These are phyloP conservation scores for Podospora pseudopauciseta DNA, from an alignment of 495 filamentous ascomycete species.

Conservation along the genomic window DNA sequence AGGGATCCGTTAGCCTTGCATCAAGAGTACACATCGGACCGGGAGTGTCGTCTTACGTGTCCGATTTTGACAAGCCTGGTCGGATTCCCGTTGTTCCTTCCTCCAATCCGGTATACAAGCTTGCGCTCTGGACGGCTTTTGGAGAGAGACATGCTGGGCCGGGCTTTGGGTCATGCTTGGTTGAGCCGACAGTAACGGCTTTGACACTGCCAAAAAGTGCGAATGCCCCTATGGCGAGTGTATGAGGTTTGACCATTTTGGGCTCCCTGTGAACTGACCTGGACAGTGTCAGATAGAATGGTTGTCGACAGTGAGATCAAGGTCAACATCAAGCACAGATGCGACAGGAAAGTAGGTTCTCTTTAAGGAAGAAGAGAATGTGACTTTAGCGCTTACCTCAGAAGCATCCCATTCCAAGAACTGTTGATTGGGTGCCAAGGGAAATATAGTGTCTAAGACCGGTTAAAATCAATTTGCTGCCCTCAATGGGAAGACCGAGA, in stretches of 20 bases:
- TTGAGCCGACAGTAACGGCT: background rate
- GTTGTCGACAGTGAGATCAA: no score
- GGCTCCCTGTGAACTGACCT: no score
- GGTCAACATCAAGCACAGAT: no score
- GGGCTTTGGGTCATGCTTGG: background rate
- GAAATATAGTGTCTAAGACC: background rate
- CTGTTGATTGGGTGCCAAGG: background rate
- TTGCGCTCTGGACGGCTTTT: conserved; percentile 9
- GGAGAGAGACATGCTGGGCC: background rate
- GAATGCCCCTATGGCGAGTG: background rate
- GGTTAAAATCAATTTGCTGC: background rate
- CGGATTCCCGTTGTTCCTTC: conserved; percentile 7
- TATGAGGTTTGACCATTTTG: background rate
- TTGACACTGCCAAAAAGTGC: background rate
- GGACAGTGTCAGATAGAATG: no score
- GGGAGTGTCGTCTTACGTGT: conserved; percentile 5
- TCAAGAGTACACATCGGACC: background rate
- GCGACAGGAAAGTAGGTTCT: background rate
- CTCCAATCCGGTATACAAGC: conserved; percentile 18
- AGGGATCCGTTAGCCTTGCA: background rate
- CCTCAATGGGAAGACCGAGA: background rate
- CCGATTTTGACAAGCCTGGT: conserved; percentile 6
- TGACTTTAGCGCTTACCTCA: background rate
- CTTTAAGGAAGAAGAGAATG: background rate
- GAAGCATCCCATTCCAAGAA: background rate